Conservation (phyloP, 2,329 filamentous ascomycete genomes). For the Cryoendolithus antarcticus region DNA sequence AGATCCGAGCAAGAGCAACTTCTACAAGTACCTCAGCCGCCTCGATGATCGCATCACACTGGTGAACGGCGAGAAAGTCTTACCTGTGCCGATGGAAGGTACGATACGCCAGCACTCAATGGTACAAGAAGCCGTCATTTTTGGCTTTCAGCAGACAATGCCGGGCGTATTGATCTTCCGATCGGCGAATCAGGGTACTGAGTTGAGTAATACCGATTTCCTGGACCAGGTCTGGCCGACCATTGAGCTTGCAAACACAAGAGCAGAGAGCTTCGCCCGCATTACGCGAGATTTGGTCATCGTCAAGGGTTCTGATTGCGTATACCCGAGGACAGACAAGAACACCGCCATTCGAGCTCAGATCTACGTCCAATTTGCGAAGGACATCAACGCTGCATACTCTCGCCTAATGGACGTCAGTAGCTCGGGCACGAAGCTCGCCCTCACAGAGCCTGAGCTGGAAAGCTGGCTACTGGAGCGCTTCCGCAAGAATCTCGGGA, state of each 20-base stretch:
- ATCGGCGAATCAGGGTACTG: constrained; percentile 32
- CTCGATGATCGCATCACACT: constrained; percentile 37
- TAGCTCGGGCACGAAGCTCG: constrained; percentile 12
- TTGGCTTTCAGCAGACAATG: constrained; percentile 41
- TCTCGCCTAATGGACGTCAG: constrained; percentile 12
- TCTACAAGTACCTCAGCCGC: constrained; percentile 37
- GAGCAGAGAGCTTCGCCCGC: constrained; percentile 40
- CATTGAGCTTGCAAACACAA: constrained; percentile 39
- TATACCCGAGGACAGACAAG: constrained; percentile 44
- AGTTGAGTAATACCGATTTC: constrained; percentile 33
- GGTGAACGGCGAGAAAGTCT: constrained; percentile 39
- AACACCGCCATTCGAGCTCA: constrained; percentile 43
- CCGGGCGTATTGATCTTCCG: constrained; percentile 42
- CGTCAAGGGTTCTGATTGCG: constrained; percentile 32
- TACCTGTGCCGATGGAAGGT: constrained; percentile 40
- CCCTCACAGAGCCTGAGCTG: constrained; percentile 16
- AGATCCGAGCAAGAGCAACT: constrained; percentile 30
- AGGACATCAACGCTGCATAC: constrained; percentile 37
- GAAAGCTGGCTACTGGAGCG: constrained; percentile 18
- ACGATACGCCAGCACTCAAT: constrained; percentile 39
- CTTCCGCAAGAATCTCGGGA: constrained; percentile 22
- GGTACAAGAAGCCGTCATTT: constrained; percentile 46
- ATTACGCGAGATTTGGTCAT: constrained; percentile 43
- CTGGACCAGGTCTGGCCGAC: constrained; percentile 38
- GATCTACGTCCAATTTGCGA: constrained; percentile 37